Evolutionary conservation across 345 rosid genomes (phyloP), one percentile per base, ranked within the genome.

Genomic region (Ricinus communis): DNA sequence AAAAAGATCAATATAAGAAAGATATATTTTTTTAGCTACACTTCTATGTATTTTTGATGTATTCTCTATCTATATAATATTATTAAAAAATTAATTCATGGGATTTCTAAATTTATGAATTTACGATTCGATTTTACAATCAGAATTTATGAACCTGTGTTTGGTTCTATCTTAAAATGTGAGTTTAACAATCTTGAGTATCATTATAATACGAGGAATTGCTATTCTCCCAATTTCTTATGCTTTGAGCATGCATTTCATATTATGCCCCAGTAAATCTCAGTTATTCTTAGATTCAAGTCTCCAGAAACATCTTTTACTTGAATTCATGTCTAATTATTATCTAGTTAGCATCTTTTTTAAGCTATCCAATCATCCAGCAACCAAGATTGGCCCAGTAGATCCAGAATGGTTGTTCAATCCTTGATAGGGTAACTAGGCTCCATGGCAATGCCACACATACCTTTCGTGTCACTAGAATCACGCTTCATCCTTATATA

Each of bases 381-480:
- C 28, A 33, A 40, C 50, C 43, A 27, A 36, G 57, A 62, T 52
- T 28, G 14, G 59, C 33, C 40, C 8, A 31, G 21, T 58, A 28
- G 49, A 65, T 22, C 28, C 9, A 28, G 43, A 60, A 69, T 11
- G 33, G 45, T 33, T n/a, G 28, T 47, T 60, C 31, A 60, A 59
- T 8, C 19, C 87, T 86, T 88, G 53, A 82, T 14, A 56, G 99
- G 99, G 82, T 89, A 92, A 66, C 89, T 86, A 19, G 94, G 80
- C 38, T 80, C 60, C 96, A 82, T 86, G 21, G 93, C 88, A 74
- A 92, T 95, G 54, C 98, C 98, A 57, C 99, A 92, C 41, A 56
- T 57, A 50, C 99, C 97, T 41, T 70, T 54, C 47, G 33, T 38
- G 38, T 81, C 82, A 3, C 4, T 11, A 21, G 69, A 14, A 59